Evolutionary conservation across 108 stramenopile species (phyloP), one percentile per base, ranked within the genome.

Genomic region (Cyclostephanos tholiformis): DNA sequence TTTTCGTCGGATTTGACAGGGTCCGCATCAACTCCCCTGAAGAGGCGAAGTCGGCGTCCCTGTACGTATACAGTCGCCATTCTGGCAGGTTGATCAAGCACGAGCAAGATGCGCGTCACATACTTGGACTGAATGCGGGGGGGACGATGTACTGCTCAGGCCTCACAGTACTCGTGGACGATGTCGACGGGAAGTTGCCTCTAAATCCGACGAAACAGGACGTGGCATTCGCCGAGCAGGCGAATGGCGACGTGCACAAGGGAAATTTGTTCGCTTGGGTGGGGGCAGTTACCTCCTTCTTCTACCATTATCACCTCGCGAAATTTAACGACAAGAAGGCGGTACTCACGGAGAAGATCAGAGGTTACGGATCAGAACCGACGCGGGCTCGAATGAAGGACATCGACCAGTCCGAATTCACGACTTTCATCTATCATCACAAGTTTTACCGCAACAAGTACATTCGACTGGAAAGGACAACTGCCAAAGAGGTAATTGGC

Each of bases 1-100:
- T 55, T 20, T 55, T 55, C 14, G 53, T 41, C 32, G 74, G 74
- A 36, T 75, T 75, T 26, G 74, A 75, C 71, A 30, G 74, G 17
- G 32, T 75, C 19, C 30, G 74, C 4, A 75, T 75, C 30, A 49
- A 63, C 29, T 25, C 67, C 22, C 13, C 11, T 5, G 39, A 29
- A 8, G 27, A 57, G 57, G 57, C 25, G 43, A 69, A 71, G 26
- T 48, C 60, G 19, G 68, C 60, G 12, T 63, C 58, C 7, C 6
- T 75, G 29, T 85, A 77, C 49, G 52, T 84, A 25, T 86, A 89
- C 63, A 85, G 85, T 57, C 86, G 86, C 25, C 56, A 84, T 57
- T 76, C 82, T 6, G 89, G 89, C 6, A 49, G 70, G 19, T 61
- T 76, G 43, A 76, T 76, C 22, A 75, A 75, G 58, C 17, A 41